Conservation (phyloP, 2,329 filamentous ascomycete genomes). For the Aspergillus pseudoglaucus region DNA sequence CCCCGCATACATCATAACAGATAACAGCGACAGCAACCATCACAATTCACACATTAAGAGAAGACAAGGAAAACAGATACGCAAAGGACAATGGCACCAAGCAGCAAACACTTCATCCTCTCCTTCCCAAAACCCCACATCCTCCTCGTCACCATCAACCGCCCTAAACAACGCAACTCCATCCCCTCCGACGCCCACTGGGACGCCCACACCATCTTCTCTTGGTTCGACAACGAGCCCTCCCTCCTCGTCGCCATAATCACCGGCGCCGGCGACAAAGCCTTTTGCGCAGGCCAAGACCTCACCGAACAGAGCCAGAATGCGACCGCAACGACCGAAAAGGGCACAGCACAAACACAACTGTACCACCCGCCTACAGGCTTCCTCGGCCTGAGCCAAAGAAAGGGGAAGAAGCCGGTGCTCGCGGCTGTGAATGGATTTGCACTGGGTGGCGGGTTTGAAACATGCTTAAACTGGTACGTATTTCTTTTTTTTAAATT, state of each 20-base stretch:
- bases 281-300: slow-evolving; percentile 42
- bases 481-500: slow-evolving; percentile 9
- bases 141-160: slow-evolving; percentile 41
- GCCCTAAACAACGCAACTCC: slow-evolving; percentile 35
- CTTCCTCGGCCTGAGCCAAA: slow-evolving; percentile 50
- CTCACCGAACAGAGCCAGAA: slow-evolving; percentile 36
- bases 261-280: slow-evolving; percentile 37
- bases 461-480: slow-evolving; percentile 84
- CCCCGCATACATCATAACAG: no score
- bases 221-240: slow-evolving; percentile 38
- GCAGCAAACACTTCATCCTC: background rate
- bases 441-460: slow-evolving; percentile 69
- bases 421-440: slow-evolving; percentile 73
- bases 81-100: background rate
- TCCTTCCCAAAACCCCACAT: slow-evolving; percentile 36
- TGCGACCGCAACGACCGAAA: slow-evolving; percentile 4
- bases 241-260: slow-evolving; percentile 36
- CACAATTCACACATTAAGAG: background rate
- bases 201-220: slow-evolving; percentile 33
- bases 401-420: slow-evolving; percentile 63
- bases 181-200: slow-evolving; percentile 34
- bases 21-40: background rate
- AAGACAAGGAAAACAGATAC: background rate
- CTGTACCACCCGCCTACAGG: slow-evolving; percentile 42
- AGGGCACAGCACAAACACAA: slow-evolving; percentile 10